Conservation (phyloP, 129 eudicot species). For the Escallonia rubra region DNA sequence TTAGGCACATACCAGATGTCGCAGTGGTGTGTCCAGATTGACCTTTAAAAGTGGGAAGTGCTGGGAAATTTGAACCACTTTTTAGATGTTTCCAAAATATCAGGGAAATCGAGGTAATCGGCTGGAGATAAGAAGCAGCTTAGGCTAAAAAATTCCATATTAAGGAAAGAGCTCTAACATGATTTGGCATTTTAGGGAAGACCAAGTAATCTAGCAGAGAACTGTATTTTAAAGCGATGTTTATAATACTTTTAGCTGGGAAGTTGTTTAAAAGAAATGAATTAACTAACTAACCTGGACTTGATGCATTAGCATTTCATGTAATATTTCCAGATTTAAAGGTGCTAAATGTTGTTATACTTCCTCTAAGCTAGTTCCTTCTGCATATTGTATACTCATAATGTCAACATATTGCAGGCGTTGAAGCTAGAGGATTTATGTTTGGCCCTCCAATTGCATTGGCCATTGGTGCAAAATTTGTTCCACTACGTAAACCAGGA, state of each 20-base stretch:
- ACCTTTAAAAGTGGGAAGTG: no score
- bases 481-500: slow-evolving; percentile 86
- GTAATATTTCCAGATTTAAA: no score
- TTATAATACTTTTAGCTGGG: neutral
- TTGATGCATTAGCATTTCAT: no score
- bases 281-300: no score
- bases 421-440: slow-evolving; percentile 97
- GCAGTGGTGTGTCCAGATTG: no score
- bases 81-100: no score
- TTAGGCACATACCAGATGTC: no score
- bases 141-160: neutral
- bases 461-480: slow-evolving; percentile 95
- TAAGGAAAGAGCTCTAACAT: neutral
- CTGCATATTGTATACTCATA: neutral
- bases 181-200: neutral
- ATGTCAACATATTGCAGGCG: slow-evolving; percentile 45
- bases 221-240: neutral
- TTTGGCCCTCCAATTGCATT: slow-evolving; percentile 93
- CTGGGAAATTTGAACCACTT: neutral
- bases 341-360: neutral
- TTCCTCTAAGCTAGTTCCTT: neutral
- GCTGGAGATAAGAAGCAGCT: no score
- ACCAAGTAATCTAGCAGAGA: neutral
- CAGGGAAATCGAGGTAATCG: no score
- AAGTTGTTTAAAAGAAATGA: no score